Conservation (phyloP, 73 alveolate species). For the Tetrahymena malaccensis region DNA sequence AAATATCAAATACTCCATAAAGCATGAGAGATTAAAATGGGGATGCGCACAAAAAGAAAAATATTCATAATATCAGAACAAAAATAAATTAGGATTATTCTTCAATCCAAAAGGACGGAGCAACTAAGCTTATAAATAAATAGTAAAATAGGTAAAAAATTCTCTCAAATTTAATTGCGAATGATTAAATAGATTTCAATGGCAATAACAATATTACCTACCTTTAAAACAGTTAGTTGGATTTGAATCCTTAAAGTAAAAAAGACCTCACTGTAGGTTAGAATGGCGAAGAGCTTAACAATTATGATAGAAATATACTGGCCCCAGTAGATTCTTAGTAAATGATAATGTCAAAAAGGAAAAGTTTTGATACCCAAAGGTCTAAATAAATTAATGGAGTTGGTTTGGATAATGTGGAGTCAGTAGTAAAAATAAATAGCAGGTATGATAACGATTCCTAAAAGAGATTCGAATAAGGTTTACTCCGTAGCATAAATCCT, state of each 20-base stretch:
- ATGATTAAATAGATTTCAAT: background rate
- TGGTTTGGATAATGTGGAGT: background rate
- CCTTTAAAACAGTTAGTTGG: background rate
- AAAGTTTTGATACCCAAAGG: background rate
- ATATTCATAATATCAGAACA: background rate
- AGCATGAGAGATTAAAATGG: background rate
- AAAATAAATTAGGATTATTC: background rate
- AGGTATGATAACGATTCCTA: background rate
- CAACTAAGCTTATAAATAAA: background rate
- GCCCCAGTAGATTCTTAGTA: background rate
- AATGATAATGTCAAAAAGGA: background rate
- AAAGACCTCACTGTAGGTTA: background rate
- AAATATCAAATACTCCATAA: background rate
- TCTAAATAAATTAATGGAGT: background rate
- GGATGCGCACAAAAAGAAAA: background rate
- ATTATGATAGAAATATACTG: background rate
- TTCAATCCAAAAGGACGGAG: background rate
- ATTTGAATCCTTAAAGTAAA: background rate
- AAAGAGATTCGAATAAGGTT: background rate
- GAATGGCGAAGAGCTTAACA: background rate
- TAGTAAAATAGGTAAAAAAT: background rate
- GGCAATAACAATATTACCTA: background rate
- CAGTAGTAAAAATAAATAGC: background rate
- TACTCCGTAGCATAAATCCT: background rate
- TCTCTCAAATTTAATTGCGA: background rate